Percentiles rank a stretch among this genome's conserved stretches.
Evolutionary conservation across 2,329 filamentous ascomycete species (phyloP).

Genomic region (Beauveria scarabaeidicola): DNA sequence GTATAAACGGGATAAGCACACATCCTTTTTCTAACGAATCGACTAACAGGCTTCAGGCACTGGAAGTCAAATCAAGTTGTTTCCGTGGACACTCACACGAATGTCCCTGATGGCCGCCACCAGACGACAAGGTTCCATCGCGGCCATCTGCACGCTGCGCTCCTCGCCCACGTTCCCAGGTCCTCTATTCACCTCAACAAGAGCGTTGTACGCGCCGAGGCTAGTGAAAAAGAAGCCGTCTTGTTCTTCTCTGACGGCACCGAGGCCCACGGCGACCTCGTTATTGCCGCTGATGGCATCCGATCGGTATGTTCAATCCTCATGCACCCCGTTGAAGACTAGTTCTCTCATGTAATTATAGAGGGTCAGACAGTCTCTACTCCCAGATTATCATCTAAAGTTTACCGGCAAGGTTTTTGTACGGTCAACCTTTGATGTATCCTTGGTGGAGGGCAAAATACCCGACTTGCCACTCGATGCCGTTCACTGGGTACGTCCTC

Average conservation of each 20-base stretch:
- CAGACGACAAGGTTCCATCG: conserved; percentile 37
- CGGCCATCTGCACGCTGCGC: conserved; percentile 38
- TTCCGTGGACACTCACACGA: conserved; percentile 32
- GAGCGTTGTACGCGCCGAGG: conserved; percentile 23
- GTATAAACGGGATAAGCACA: conserved; percentile 22
- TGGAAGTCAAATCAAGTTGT: conserved; percentile 37
- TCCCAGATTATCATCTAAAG: conserved; percentile 6
- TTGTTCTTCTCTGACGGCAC: conserved; percentile 36
- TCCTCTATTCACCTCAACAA: conserved; percentile 36
- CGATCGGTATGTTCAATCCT: conserved; percentile 32
- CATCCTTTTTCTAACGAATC: conserved; percentile 21
- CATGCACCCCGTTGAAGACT: neutral
- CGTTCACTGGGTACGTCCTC: conserved; percentile 12
- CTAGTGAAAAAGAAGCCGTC: conserved; percentile 19
- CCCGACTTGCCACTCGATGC: conserved; percentile 12
- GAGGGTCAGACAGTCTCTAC: conserved; percentile 10
- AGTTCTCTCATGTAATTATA: neutral
- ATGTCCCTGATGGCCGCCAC: conserved; percentile 29
- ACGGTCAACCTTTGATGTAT: conserved; percentile 12
- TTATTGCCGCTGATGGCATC: conserved; percentile 45
- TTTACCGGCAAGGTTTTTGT: conserved; percentile 13
- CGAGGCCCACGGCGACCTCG: conserved; percentile 32
- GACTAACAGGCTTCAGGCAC: conserved; percentile 26
- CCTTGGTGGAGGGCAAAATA: conserved; percentile 12
- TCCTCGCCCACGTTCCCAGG: conserved; percentile 34